These are phyloP conservation scores for Spathaspora sp. DNA, from an alignment of 1,139 yeast species.

Conservation along the genomic window DNA sequence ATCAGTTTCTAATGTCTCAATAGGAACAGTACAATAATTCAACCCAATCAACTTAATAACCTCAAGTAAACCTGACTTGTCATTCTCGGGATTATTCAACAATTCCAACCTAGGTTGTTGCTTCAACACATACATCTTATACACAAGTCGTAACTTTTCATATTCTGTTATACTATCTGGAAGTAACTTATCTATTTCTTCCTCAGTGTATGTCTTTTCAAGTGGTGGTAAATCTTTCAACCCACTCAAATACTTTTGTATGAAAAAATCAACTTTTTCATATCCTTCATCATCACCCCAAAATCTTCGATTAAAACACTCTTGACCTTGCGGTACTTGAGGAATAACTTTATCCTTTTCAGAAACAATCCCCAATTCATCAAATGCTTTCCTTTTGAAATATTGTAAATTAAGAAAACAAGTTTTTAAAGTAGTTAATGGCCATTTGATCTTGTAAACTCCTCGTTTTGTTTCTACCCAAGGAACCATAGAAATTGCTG, in stretches of 20 bases:
- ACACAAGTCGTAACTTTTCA: neutral
- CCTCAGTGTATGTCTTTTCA: neutral
- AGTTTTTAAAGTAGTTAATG: neutral
- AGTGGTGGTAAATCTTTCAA: neutral
- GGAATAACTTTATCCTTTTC: neutral
- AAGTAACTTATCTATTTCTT: neutral
- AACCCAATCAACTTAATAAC: neutral
- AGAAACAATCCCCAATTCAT: neutral
- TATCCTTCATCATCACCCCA: slow-evolving; percentile 1
- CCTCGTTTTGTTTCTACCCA: neutral
- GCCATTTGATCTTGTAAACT: neutral
- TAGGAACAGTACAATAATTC: neutral
- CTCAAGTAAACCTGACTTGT: neutral
- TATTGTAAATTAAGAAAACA: slow-evolving; percentile 1
- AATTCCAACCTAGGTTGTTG: neutral
- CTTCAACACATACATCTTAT: neutral
- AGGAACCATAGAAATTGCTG: neutral
- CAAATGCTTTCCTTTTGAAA: neutral
- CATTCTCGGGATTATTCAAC: neutral
- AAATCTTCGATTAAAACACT: neutral
- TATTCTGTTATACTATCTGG: neutral
- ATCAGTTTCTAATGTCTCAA: neutral
- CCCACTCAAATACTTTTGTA: neutral
- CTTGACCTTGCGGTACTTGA: neutral
- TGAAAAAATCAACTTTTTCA: neutral